Percentiles rank a stretch among this genome's conserved stretches.
These are phyloP conservation scores for Rutstroemia sp. DNA, from an alignment of 2,329 filamentous ascomycete genomes.

Conservation along the genomic window DNA sequence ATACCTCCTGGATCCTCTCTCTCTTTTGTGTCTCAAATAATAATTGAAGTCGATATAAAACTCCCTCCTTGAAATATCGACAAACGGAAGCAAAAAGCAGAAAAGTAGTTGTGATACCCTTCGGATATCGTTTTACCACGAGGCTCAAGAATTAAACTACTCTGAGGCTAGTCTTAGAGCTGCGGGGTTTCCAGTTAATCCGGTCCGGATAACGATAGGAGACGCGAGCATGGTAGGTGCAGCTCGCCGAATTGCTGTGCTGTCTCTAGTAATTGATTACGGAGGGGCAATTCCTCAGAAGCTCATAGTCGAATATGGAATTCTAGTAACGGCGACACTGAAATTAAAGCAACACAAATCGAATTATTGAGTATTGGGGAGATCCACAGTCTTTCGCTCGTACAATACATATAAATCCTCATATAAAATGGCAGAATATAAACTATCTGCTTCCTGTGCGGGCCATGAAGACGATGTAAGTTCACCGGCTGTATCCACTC, in stretches of 20 bases:
- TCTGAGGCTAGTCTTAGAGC: not conserved
- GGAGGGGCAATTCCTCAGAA: slow-evolving; percentile 12
- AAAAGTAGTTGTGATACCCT: not conserved
- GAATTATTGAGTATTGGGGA: not conserved
- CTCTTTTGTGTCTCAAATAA: too few species aligned
- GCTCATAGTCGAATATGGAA: slow-evolving; percentile 14
- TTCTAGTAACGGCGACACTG: not conserved
- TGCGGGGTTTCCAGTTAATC: not conserved
- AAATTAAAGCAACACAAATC: not conserved
- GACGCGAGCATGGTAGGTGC: not conserved
- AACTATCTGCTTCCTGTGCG: slow-evolving; percentile 81
- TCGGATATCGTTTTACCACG: not conserved
- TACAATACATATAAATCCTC: not conserved
- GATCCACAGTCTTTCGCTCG: not conserved
- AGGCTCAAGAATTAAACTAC: not conserved
- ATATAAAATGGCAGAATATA: slow-evolving; percentile 68
- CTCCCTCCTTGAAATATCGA: not conserved
- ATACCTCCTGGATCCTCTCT: too few species aligned
- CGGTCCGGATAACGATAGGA: slow-evolving; percentile 1
- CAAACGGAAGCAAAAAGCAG: slow-evolving; percentile 1
- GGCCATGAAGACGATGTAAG: slow-evolving; percentile 92
- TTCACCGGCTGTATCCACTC: not conserved
- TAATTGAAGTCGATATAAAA: not conserved
- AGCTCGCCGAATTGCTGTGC: too few species aligned
- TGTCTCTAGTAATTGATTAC: not conserved